Evolutionary conservation across 1,284 basidiomycete species (phyloP).

Genomic region (Leccinum subrobustum): DNA sequence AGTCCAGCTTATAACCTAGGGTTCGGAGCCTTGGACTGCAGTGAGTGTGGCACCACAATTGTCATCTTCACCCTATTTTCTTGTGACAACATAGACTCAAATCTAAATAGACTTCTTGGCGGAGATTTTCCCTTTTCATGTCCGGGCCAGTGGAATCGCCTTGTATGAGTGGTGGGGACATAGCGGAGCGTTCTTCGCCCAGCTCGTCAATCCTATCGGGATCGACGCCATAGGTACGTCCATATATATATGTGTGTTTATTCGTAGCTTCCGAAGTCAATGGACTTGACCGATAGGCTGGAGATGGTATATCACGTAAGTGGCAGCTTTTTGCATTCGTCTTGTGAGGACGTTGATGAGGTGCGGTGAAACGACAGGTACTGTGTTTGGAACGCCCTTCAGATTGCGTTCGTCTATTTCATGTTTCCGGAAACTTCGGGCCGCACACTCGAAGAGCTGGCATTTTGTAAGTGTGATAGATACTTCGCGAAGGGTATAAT

Average conservation of each 20-base stretch:
- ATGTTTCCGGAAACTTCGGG: neutral
- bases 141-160: neutral
- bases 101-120: neutral
- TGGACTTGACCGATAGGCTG: neutral
- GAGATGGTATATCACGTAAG: neutral
- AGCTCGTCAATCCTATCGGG: neutral
- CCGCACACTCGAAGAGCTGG: neutral
- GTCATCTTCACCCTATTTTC: neutral
- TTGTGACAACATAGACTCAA: neutral
- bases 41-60: neutral
- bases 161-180: neutral
- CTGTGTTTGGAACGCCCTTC: neutral
- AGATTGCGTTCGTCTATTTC: neutral
- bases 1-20: neutral
- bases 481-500: neutral
- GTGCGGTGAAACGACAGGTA: neutral
- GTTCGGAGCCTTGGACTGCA: neutral
- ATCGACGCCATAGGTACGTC: neutral
- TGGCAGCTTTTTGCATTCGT: neutral
- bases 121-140: neutral
- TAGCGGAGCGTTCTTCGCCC: neutral
- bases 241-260: neutral
- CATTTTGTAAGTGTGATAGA: neutral
- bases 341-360: too few species aligned
- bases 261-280: neutral